Evolutionary conservation across 441 rosid genomes (phyloP), one percentile per base, ranked within the genome.

Genomic region (Gossypium gossypioides): DNA sequence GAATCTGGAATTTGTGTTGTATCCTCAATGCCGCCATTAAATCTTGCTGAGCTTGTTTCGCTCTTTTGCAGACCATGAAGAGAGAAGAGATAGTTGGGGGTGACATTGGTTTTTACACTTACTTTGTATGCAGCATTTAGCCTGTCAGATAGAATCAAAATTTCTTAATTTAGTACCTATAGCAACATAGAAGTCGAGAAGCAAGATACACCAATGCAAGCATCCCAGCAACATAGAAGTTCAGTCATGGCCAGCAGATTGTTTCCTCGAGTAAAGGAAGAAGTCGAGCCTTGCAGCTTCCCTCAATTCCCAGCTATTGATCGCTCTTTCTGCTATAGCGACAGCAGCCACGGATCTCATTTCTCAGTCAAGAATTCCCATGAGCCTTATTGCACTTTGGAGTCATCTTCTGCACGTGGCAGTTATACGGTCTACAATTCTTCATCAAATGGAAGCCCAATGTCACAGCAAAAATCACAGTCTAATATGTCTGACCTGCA

Each of bases 341-440:
- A 76, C 27, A 46, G 77, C 68, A 74, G 73, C 65, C 77, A 67
- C 22, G 78, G 79, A 71, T 58, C 74, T 32, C 70, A 69, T 61
- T 75, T 81, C 74, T 72, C 81, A 34, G 44, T 76, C 75, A 78
- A 72, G 69, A 81, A 78, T 78, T 74, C 87, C 22, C 73, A 32
- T 40, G 88, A 81, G 56, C 81, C 72, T 40, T 87, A 79, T 73
- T 86, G 95, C 82, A 84, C 86, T 9, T 82, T 81, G 22, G 96
- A 90, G 82, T 89, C 89, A 68, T 88, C 88, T 74, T 84, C 81
- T 15, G 84, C 81, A 37, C 85, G 74, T 71, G 77, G 76, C 63
- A 72, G 68, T 52, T 82, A 54, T 70, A 34, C 54, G 19, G 29
- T 68, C 24, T 79, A 86, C 80, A 86, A 77, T 25, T 21, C 60